A percentile compares a stretch with the other conserved stretches of the same genome.
These are phyloP conservation scores for Capsicum pubescens DNA, from an alignment of 257 asterid species.

Conservation along the genomic window DNA sequence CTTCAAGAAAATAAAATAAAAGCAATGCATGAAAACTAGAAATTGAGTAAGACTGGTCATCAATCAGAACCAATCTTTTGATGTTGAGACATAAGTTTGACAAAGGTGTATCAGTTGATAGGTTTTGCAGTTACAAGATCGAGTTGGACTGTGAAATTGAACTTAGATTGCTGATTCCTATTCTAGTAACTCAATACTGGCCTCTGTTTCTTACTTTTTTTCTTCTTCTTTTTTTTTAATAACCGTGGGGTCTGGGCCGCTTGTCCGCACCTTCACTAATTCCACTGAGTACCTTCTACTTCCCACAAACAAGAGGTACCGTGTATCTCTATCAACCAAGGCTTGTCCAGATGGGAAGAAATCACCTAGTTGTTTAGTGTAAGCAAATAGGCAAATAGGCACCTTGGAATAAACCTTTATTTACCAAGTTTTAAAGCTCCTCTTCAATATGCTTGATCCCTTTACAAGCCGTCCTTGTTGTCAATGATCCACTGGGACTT, in stretches of 20 bases:
- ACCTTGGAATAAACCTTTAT: not conserved
- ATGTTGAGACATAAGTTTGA: conserved; percentile 12
- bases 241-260: not conserved
- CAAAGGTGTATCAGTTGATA: conserved; percentile 7
- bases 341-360: not conserved
- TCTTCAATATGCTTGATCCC: not conserved
- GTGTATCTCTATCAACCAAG: not conserved
- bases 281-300: not conserved
- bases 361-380: not conserved
- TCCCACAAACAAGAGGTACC: not conserved
- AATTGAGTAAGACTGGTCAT: not conserved
- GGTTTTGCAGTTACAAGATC: not conserved
- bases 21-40: conserved; percentile 19
- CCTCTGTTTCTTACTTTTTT: not conserved
- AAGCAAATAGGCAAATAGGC: not conserved
- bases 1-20: conserved; percentile 42
- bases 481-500: not conserved
- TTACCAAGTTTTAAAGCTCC: not conserved
- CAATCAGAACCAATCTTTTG: not conserved
- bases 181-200: not conserved
- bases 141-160: not conserved
- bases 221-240: not conserved
- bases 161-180: conserved; percentile 5
- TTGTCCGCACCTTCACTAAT: not conserved
- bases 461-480: not conserved